Percentiles rank a stretch among this genome's conserved stretches.
Conservation (phyloP, 306 rosid species). For the Hippophae gyantsensis region DNA sequence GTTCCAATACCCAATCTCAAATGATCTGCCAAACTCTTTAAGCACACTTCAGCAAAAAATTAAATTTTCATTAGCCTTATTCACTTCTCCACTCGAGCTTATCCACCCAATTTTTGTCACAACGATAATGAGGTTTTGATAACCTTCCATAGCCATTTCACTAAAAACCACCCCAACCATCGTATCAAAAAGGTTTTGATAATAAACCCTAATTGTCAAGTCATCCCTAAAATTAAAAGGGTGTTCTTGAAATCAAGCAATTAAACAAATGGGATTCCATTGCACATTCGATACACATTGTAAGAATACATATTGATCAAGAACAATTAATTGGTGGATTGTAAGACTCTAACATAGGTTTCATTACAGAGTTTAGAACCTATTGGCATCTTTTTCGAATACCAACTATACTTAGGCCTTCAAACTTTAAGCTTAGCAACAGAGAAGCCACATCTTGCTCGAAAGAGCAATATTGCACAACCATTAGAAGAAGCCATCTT, state of each 20-base stretch:
- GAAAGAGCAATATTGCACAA: too few species aligned
- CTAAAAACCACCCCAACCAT: conserved; percentile 66
- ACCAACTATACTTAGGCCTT: too few species aligned
- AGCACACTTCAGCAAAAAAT: conserved; percentile 63
- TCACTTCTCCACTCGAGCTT: conserved; percentile 25
- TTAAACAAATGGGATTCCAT: conserved; percentile 56
- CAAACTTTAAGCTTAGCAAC: too few species aligned
- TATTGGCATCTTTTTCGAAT: not conserved
- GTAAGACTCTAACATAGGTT: conserved; percentile 56
- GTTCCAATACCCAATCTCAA: conserved; percentile 54
- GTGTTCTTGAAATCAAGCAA: conserved; percentile 58
- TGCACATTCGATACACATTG: conserved; percentile 46
- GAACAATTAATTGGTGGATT: conserved; percentile 70
- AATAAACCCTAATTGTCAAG: conserved; percentile 55
- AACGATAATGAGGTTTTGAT: conserved; percentile 41
- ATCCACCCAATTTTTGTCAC: conserved; percentile 94
- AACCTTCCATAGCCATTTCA: conserved; percentile 57
- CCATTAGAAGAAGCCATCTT: too few species aligned
- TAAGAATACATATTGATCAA: conserved; percentile 71
- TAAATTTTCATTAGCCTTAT: conserved; percentile 51
- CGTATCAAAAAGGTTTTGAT: conserved; percentile 65
- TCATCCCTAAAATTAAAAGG: conserved; percentile 79
- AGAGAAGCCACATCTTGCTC: too few species aligned
- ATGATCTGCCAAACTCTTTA: conserved; percentile 50
- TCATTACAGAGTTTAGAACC: conserved; percentile 20